phyloP scores from a whole-genome alignment of 73 alveolate species.

The Tetrahymena elliotti region DNA sequence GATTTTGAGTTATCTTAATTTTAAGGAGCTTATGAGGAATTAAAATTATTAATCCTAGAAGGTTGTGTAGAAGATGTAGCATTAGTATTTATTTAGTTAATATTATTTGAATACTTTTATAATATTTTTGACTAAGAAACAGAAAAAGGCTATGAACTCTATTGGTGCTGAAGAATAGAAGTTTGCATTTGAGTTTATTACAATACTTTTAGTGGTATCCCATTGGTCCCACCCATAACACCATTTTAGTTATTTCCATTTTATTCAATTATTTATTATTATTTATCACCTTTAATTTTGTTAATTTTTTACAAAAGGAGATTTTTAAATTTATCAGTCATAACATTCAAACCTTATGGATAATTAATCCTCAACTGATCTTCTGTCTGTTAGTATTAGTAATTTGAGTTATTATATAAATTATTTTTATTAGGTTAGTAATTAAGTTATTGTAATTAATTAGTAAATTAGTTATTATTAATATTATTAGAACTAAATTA shows the following conservation, averaged over 20 bases:
- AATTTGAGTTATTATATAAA: too few species aligned
- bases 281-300: not conserved
- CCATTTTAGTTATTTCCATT: not conserved
- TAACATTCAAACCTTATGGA: not conserved
- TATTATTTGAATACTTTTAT: not conserved
- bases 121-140: not conserved
- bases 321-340: not conserved
- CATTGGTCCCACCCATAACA: not conserved
- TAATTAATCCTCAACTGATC: not conserved
- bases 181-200: not conserved
- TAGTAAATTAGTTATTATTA: not conserved
- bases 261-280: not conserved
- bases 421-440: not conserved
- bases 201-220: not conserved
- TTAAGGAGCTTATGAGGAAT: not conserved
- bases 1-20: not conserved
- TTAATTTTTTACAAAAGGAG: not conserved
- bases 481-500: too few species aligned
- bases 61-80: not conserved
- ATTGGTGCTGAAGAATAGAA: not conserved
- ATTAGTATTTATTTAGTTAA: not conserved
- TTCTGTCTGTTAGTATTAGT: not conserved
- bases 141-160: not conserved
- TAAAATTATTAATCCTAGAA: not conserved
- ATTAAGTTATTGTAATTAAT: not conserved